Percentiles rank a stretch among this genome's conserved stretches.
These are phyloP conservation scores for Fusarium burgessii DNA, from an alignment of 2,329 filamentous ascomycete genomes.

Conservation along the genomic window DNA sequence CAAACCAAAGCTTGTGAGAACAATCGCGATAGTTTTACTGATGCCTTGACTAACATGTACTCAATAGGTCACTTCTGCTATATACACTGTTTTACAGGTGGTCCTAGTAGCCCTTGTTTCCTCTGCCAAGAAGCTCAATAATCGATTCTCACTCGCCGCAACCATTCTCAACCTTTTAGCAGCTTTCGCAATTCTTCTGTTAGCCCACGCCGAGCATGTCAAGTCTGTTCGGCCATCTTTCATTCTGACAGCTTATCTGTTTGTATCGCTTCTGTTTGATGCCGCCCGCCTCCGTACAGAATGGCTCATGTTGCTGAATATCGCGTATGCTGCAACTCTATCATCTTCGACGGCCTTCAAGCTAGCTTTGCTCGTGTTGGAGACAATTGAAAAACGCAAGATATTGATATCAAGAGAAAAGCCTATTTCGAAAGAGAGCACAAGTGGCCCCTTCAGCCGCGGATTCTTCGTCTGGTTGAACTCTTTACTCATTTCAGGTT, in stretches of 20 bases:
- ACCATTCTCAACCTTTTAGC: conserved; percentile 47
- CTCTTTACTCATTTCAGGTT: conserved; percentile 62
- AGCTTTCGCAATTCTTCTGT: conserved; percentile 44
- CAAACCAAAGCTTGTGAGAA: conserved; percentile 44
- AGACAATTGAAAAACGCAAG: conserved; percentile 49
- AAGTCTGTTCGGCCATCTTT: conserved; percentile 52
- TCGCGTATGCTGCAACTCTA: conserved; percentile 43
- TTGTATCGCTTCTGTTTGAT: conserved; percentile 50
- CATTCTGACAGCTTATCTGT: conserved; percentile 47
- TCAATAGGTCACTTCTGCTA: conserved; percentile 38
- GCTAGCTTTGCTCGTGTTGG: conserved; percentile 44
- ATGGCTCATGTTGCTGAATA: conserved; percentile 48
- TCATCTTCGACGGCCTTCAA: conserved; percentile 43
- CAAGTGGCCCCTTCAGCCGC: conserved; percentile 52
- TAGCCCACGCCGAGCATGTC: conserved; percentile 50
- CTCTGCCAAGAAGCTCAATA: conserved; percentile 43
- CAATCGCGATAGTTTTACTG: not conserved
- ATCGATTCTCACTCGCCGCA: conserved; percentile 46
- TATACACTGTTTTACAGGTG: conserved; percentile 45
- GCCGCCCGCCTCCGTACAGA: conserved; percentile 49
- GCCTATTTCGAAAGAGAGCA: conserved; percentile 61
- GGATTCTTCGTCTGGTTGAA: conserved; percentile 53
- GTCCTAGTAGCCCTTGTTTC: conserved; percentile 44
- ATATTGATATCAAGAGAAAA: conserved; percentile 55
- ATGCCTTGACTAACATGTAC: not conserved